A percentile compares a stretch with the other conserved stretches of the same genome.
Conservation (phyloP, 192 early-diverging fungal species). For the Podila epigama region DNA sequence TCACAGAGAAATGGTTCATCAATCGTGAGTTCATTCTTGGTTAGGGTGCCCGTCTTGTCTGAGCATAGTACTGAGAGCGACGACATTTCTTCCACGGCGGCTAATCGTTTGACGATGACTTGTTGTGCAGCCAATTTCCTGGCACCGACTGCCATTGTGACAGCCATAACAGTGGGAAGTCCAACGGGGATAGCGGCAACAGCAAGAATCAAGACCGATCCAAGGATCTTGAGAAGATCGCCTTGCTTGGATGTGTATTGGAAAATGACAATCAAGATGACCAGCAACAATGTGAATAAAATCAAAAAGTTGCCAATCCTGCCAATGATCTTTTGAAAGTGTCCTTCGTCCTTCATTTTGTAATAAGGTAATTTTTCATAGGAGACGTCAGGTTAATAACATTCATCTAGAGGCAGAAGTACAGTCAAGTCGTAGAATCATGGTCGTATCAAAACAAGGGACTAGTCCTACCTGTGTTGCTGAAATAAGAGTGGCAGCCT, state of each 20-base stretch:
- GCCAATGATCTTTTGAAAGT: constrained; percentile 95
- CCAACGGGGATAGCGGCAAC: constrained; percentile 94
- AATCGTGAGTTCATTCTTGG: constrained; percentile 90
- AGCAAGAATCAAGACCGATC: constrained; percentile 80
- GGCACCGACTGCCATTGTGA: constrained; percentile 95
- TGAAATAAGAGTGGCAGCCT: constrained; percentile 87
- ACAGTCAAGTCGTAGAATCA: constrained; percentile 3
- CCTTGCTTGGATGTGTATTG: constrained; percentile 56
- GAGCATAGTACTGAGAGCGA: constrained; percentile 87
- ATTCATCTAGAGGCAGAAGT: too few relatives aligned
- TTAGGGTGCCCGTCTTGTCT: constrained; percentile 91
- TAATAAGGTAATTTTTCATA: too few relatives aligned
- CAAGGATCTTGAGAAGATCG: constrained; percentile 67
- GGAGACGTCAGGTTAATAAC: too few relatives aligned
- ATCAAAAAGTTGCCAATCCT: constrained; percentile 93
- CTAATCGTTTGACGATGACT: constrained; percentile 93
- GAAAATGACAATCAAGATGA: constrained; percentile 77
- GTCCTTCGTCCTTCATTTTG: constrained; percentile 72
- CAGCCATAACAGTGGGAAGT: constrained; percentile 91
- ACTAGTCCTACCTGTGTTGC: constrained; percentile 59
- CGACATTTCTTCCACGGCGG: constrained; percentile 93
- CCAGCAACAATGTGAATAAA: constrained; percentile 75
- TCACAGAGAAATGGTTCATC: constrained; percentile 81
- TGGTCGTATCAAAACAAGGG: neutral
- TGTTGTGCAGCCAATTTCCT: constrained; percentile 85